Evolutionary conservation across 371 early-diverging fungal genomes (phyloP), one percentile per base, ranked within the genome.

Genomic region (Batkoa obscura): DNA sequence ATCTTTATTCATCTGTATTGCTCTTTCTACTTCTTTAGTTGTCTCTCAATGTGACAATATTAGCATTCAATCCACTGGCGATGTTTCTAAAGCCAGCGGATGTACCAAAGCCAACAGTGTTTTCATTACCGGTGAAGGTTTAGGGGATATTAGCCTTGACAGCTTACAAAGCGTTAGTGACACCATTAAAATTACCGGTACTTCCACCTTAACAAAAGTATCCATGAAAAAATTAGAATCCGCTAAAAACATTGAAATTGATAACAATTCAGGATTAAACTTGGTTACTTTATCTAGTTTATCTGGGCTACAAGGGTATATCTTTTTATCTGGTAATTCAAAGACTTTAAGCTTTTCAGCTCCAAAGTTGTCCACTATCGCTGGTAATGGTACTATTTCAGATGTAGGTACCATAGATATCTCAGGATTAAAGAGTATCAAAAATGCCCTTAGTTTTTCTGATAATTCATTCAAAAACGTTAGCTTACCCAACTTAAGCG

Each of bases 381-480:
- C 43, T 43, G 55, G 55, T 30, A 43, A 55, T 38, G 15, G 31
- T 13, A 55, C 45, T 43, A 30, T 55, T 32, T n/a, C 55, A 4
- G 43, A 55, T 17, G 17, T 13, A 23, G 43, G 43, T 15, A 6
- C 30, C 43, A 33, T 55, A 9, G 39, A 39, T 12, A 12, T 55
- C 15, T 32, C 31, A 2, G 13, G 23, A 5, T 33, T 55, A 4
- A 38, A n/a, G 3, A 43, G 31, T 30, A 34, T 43, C 9, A 43
- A 30, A 4, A 38, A 55, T 32, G 9, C n/a, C 30, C 34, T 72
- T 8, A 62, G 64, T 0, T 66, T 72, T 47, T 57, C 64, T 23
- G 58, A 65, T 39, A 72, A 70, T 34, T 52, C 60, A 10, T 68
- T 68, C 46, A 38, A 46, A 0, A 48, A 61, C 6, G 43, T 72